A percentile compares a stretch with the other conserved stretches of the same genome.
Evolutionary conservation across 495 filamentous ascomycete genomes (phyloP).

Genomic region (Penicillium chermesinum): DNA sequence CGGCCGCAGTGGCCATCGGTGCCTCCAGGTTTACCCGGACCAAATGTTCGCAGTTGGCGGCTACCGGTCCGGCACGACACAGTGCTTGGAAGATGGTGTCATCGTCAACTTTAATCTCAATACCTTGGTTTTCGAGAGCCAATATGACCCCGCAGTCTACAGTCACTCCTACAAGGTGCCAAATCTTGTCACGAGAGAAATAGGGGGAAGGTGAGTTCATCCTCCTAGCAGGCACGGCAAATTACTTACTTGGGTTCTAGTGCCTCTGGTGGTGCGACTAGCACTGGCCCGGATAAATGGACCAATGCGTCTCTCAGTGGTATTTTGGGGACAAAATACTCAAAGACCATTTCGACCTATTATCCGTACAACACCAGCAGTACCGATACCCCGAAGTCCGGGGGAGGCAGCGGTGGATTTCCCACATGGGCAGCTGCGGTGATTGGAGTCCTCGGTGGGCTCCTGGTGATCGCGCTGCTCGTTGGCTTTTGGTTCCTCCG

Average conservation of each 20-base stretch:
- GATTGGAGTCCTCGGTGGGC: slow-evolving; percentile 60
- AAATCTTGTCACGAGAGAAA: slow-evolving; percentile 45
- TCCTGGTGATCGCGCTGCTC: slow-evolving; percentile 55
- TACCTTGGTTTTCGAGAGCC: slow-evolving; percentile 47
- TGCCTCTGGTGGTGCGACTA: slow-evolving; percentile 56
- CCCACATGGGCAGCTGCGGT: slow-evolving; percentile 60
- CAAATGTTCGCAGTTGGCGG: slow-evolving; percentile 72
- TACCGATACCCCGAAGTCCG: slow-evolving; percentile 4
- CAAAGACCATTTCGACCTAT: slow-evolving; percentile 48
- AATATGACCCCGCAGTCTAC: slow-evolving; percentile 56
- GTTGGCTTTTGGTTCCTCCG: slow-evolving; percentile 52
- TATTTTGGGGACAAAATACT: slow-evolving; percentile 55
- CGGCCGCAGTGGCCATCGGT: slow-evolving; percentile 58
- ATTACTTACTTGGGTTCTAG: slow-evolving; percentile 11
- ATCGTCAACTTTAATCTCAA: slow-evolving; percentile 63
- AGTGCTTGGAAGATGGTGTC: slow-evolving; percentile 52
- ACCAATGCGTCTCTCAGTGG: slow-evolving; percentile 41
- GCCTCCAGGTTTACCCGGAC: slow-evolving; percentile 63
- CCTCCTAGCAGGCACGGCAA: neutral
- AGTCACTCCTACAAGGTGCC: slow-evolving; percentile 61
- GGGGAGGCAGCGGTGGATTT: slow-evolving; percentile 31
- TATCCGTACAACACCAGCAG: slow-evolving; percentile 51
- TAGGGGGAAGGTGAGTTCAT: slow-evolving; percentile 54
- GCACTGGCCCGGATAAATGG: slow-evolving; percentile 46
- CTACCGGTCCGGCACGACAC: slow-evolving; percentile 10